Evolutionary conservation across 352 stramenopile genomes (phyloP), one percentile per base, ranked within the genome.

Genomic region (Peronosclerospora sorghi): DNA sequence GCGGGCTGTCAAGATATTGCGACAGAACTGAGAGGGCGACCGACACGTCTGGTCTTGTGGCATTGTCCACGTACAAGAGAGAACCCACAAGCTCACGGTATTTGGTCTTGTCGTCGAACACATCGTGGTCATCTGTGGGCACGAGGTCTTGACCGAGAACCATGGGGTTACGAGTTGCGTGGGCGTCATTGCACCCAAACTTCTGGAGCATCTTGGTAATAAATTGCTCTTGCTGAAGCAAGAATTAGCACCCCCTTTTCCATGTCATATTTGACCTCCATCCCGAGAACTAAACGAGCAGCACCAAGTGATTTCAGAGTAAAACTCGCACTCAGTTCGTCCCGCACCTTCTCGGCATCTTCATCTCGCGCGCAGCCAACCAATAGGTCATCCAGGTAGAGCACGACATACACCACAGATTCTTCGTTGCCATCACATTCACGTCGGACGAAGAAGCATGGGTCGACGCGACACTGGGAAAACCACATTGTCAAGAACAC

Each of bases 21-120:
- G 42, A 54, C 0, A 55, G 38, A 1, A 40, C 18, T 1, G 1
- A 18, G 1, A 58, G 8, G 13, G 27, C 32, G 8, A 43, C 20
- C 12, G 20, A 35, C n/a, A 54, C 56, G 32, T 66, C 52, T 2
- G 38, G 48, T 12, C 34, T 21, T 5, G 47, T 62, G 4, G 38
- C 32, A 36, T 62, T 62, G 0, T 51, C 57, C 0, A 59, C 35
- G 14, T 62, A 59, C 14, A 66, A 19, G 0, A 62, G 7, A 8
- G 39, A 59, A 0, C 36, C 41, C 12, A 56, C 20, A 4, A 56
- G 23, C 34, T 54, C 37, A 7, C 47, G 54, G 29, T 42, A 58
- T 5, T 12, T n/a, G 12, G 9, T 18, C 5, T 8, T 14, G 13
- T 17, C 13, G 2, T 21, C 6, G 1, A 35, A 7, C 8, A 35